Conservation (phyloP, 768 basidiomycete species). For the Lentinula raphanica region DNA sequence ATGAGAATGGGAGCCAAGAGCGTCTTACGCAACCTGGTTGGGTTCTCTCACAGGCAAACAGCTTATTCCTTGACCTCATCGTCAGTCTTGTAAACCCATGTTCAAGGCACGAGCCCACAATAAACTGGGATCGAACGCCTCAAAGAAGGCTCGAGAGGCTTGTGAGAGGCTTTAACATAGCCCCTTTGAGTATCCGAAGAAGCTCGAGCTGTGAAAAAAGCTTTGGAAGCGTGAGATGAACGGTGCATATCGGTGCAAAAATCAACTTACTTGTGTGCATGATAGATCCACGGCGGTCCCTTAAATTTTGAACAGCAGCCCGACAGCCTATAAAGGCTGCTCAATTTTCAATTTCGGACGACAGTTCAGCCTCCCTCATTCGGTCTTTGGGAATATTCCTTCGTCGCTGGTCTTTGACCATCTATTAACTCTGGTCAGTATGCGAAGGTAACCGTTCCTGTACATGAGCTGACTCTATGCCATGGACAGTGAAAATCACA, state of each 20-base stretch:
- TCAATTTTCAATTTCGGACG: not conserved
- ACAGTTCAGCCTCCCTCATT: not conserved
- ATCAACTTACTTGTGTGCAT: conserved; percentile 2
- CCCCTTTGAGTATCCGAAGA: conserved; percentile 1
- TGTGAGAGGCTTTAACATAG: not conserved
- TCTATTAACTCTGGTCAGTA: not conserved
- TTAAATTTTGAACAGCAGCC: not conserved
- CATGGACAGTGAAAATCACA: not conserved
- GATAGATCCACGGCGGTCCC: not conserved
- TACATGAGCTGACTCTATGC: too few species aligned
- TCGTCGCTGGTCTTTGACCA: not conserved
- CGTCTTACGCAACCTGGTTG: not conserved
- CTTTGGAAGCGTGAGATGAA: not conserved
- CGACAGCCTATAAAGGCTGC: not conserved
- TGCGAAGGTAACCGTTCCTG: too few species aligned
- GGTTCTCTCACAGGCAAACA: not conserved
- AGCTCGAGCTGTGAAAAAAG: not conserved
- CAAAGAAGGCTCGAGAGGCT: not conserved
- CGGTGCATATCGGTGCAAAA: not conserved
- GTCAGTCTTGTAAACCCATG: not conserved
- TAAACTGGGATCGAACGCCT: not conserved
- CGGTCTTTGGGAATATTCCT: not conserved
- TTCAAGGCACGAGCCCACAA: not conserved
- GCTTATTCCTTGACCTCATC: not conserved
- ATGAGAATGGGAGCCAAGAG: not conserved